These are phyloP conservation scores for Gaeumannomyces sp. DNA, from an alignment of 2,329 filamentous ascomycete species.

Conservation along the genomic window DNA sequence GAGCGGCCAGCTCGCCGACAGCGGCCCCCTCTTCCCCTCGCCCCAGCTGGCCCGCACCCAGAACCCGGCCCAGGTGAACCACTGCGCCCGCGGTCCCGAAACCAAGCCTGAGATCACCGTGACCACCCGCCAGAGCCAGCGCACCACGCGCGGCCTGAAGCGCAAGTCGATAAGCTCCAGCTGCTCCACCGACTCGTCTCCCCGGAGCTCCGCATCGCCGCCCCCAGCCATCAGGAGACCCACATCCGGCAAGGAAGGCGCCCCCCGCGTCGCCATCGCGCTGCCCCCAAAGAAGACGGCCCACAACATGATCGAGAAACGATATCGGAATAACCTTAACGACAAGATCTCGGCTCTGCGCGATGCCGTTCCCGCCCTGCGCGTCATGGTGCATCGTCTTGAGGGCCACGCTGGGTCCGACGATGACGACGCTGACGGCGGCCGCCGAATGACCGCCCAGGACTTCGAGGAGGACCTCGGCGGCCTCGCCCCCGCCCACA, in stretches of 20 bases:
- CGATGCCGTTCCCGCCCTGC: constrained; percentile 57
- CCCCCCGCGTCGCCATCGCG: constrained; percentile 8
- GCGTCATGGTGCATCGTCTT: constrained; percentile 34
- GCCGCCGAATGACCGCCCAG: constrained; percentile 1
- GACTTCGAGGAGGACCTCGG: constrained; percentile 29
- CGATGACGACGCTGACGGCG: constrained; percentile 21
- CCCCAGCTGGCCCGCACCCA: constrained; percentile 13
- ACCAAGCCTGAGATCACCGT: neutral
- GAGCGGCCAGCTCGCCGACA: constrained; percentile 18
- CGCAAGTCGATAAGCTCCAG: constrained; percentile 24
- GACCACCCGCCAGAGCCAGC: constrained; percentile 2
- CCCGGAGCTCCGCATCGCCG: constrained; percentile 17
- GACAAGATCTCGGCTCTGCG: constrained; percentile 73
- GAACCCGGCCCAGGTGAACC: constrained; percentile 13
- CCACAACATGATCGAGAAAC: constrained; percentile 81
- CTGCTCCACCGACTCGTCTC: constrained; percentile 15
- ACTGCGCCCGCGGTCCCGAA: constrained; percentile 9
- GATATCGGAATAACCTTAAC: constrained; percentile 77
- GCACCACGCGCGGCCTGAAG: constrained; percentile 19
- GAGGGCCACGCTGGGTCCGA: constrained; percentile 34
- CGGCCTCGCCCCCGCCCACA: constrained; percentile 29
- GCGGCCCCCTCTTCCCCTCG: constrained; percentile 21
- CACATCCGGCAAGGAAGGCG: constrained; percentile 10
- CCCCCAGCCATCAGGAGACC: constrained; percentile 11
- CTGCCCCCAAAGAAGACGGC: constrained; percentile 63